Evolutionary conservation across 1,284 basidiomycete species (phyloP), one percentile per base, ranked within the genome.

Genomic region (Puccinia sorghi): DNA sequence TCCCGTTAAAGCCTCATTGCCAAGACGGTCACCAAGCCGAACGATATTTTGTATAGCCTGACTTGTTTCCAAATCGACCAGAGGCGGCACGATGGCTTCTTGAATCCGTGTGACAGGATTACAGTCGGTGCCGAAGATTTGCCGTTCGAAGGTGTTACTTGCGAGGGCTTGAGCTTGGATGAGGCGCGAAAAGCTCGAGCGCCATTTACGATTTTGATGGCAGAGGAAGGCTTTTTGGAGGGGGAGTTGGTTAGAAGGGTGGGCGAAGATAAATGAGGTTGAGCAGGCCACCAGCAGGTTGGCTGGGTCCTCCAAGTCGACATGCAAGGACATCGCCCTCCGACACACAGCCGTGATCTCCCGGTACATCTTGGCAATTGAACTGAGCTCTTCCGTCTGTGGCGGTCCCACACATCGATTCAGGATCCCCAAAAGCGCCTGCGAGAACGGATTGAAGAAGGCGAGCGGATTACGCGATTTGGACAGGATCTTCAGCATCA

Each of bases 191-290:
- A 64, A 64, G 41, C 61, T 64, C 20, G 61, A n/a, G 20, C 39
- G 39, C 61, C 61, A 64, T 20, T 64, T 64, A 5, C n/a, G 61
- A 12, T 64, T 41, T 7, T 41, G 61, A 25, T 46, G n/a, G n/a
- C 39, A 64, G 1, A 64, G 41, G 61, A 9, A 46, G 3, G 41
- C 61, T 25, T 46, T 64, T 22, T 8, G 27, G 61, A 64, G 39
- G 1, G 61, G 61, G 2, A 64, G n/a, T 43, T n/a, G 39, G n/a
- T 43, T 64, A 41, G 2, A 13, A 12, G 61, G 39, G n/a, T n/a
- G 20, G 2, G 61, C 61, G 39, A 64, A 64, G 41, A 64, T 43
- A 3, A 64, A n/a, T 1, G 61, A n/a, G n/a, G 41, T 41, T 7
- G 39, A 8, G n/a, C 15, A 22, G 4, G 61, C 41, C 39, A 64